Evolutionary conservation across 1,139 yeast genomes (phyloP), one percentile per base, ranked within the genome.

Genomic region (Candida sp.): DNA sequence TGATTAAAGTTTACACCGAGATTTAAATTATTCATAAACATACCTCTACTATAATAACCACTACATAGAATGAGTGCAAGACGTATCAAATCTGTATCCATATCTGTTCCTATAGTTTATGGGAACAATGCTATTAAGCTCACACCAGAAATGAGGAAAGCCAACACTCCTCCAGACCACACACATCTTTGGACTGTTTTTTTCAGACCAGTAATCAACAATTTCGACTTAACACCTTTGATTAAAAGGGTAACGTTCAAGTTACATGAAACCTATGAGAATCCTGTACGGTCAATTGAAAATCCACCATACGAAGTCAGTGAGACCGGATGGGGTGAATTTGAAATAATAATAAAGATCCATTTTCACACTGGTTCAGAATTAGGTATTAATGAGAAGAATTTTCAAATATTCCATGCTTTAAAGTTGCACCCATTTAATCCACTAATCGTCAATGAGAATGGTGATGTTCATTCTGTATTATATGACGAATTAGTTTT

Each of bases 321-420:
- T 1, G 99, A 95, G 59, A 88, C 98, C 0, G 99, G 99, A 0
- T 93, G 99, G 99, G 99, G 99, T 49, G 99, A 93, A 63, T 93
- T 93, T 66, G 99, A 93, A 58, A 87, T 95, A 49, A 81, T 87
- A 35, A 84, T 93, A 45, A 88, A 91, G 61, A 79, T 93, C 30
- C 91, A 84, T 63, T 93, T 93, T 64, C 86, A 84, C 37, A 76
- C 84, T 22, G 96, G 89, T 30, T 85, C 95, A 15, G 79, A 73
- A 40, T 56, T 73, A 39, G 77, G 77, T 4, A 70, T 73, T 30
- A 84, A 84, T 54, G 99, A 95, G 61, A 95, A 93, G 69, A 85
- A 87, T 60, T 71, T 93, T 42, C 88, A 84, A 45, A 73, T 93
- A 43, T 89, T 89, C 58, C 99, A 93, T 61, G 96, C 88, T 50